Evolutionary conservation across 2,329 filamentous ascomycete genomes (phyloP).

Genomic region (Metarhizium brunneum): DNA sequence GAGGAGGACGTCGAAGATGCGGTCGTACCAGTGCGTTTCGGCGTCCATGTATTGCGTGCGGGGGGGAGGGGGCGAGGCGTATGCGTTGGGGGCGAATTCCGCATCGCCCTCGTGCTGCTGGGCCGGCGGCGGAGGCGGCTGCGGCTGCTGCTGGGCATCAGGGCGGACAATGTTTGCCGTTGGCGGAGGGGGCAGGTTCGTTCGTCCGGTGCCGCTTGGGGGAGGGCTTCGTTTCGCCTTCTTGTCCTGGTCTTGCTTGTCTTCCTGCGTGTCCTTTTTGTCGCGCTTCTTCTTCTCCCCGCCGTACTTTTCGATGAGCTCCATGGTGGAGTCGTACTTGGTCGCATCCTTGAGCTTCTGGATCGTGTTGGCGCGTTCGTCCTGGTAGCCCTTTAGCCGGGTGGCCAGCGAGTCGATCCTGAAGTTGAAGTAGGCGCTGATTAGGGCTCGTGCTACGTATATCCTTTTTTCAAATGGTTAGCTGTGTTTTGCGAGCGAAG

Average conservation of each 20-base stretch:
- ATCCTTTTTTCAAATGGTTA: constrained; percentile 47
- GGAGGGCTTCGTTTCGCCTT: constrained; percentile 7
- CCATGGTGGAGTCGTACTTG: constrained; percentile 89
- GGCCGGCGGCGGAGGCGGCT: not conserved
- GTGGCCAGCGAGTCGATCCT: constrained; percentile 62
- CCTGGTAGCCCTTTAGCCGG: constrained; percentile 64
- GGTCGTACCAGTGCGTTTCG: constrained; percentile 79
- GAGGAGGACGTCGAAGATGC: constrained; percentile 81
- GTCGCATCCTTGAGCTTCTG: constrained; percentile 91
- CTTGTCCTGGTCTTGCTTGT: constrained; percentile 3
- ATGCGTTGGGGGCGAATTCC: constrained; percentile 68
- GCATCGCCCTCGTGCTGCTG: constrained; percentile 20
- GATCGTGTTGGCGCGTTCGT: constrained; percentile 78
- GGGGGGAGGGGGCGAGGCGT: constrained; percentile 7
- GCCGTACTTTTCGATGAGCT: constrained; percentile 91
- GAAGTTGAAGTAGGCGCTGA: constrained; percentile 69
- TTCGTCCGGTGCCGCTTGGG: constrained; percentile 22
- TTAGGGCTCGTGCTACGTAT: constrained; percentile 57
- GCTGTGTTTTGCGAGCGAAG: not conserved
- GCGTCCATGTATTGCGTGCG: constrained; percentile 12
- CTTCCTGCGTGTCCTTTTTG: constrained; percentile 6
- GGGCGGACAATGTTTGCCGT: constrained; percentile 52
- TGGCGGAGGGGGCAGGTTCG: constrained; percentile 45
- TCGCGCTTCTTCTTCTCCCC: constrained; percentile 40
- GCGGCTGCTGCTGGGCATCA: constrained; percentile 14